Base-by-base conservation (phyloP, 257 asterid species). In the Salvia hispanica region DNA sequence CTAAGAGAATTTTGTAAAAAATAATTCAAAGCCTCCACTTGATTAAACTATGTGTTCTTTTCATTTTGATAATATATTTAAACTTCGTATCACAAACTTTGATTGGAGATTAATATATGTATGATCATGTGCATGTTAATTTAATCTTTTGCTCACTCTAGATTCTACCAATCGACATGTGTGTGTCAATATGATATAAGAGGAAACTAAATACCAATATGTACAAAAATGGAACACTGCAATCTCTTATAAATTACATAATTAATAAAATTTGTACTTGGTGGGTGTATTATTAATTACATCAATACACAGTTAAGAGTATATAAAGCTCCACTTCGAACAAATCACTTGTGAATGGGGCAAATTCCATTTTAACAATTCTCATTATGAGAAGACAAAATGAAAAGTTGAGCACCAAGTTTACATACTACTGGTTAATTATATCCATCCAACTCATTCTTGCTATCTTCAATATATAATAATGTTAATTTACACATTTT, bases 371-470 rank as follows among this genome's bases (percentile, higher is more conserved):
- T 72, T 61, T 63, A 47, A 25, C 55, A 58, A 55, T 6, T 72
- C 40, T 25, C 50, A 43, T 66, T 15, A 58, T 73, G 68, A 37
- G 73, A 58, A 37, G 62, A 73, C 62, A 72, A 72, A 54, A 72
- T 47, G 16, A 66, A 65, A 73, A 43, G 58, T 51, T 59, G 51
- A 66, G 70, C 78, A 73, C 78, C 48, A 58, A 66, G 40, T 73
- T 66, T 31, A 51, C 14, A 72, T 40, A 46, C 56, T 55, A 72
- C 37, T 72, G 76, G 76, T 57, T 65, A 44, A 64, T 68, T 52
- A 55, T 18, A 36, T 44, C 44, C 51, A 54, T 54, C 66, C 76
- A 45, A 63, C 66, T 36, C 58, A 54, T 46, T 34, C n/a, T 36
- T 21, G 25, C 34, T 50, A 58, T 15, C 54, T 66, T 66, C 13